Base-by-base conservation (phyloP, 2,329 filamentous ascomycete genomes). In the Stachybotrys elegans region DNA sequence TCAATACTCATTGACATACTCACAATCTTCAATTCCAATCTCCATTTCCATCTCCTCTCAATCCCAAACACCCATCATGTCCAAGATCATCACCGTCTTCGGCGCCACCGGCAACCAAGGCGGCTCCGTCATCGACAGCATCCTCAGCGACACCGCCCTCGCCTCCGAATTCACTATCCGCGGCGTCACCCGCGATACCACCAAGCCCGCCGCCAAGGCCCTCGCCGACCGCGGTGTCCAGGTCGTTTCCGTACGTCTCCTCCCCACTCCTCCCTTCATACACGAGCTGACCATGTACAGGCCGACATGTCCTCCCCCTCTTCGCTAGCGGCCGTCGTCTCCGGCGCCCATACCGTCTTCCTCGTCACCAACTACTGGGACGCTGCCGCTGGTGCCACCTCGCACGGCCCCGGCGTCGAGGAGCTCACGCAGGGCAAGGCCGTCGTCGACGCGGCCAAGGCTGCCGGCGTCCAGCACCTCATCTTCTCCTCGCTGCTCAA, bases 61-160 rank as follows among this genome's bases (percentile, higher is more conserved):
- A 22, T 16, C 16, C 36, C 37, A 38, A 35, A 40, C 22, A 22
- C 23, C 17, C 35, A 47, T 14, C 40, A 61, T 65, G 61, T 67
- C 69, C 51, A 66, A 66, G 47, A 56, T 67, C 38, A 49, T 69
- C 19, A 62, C 65, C 12, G 67, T 72, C n/a, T 73, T 74, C 40
- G 72, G 72, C 21, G 70, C 69, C 42, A 75, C 72, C 3, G 72
- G 72, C 44, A 65, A 67, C 48, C 73, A 78, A 54, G 74, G 73
- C 34, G 68, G 68, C 27, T 72, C 71, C 22, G 69, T 76, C 22
- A 61, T 75, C 44, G 48, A 56, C 4, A 58, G 62, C 42, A 63
- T 76, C 48, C 69, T 77, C 47, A 62, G 61, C 43, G 69, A 78
- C 59, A 54, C 72, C 3, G 56, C 52, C n/a, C 63, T 74, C 14